Evolutionary conservation across 257 asterid species (phyloP).

Genomic region (Nicotiana undulata): DNA sequence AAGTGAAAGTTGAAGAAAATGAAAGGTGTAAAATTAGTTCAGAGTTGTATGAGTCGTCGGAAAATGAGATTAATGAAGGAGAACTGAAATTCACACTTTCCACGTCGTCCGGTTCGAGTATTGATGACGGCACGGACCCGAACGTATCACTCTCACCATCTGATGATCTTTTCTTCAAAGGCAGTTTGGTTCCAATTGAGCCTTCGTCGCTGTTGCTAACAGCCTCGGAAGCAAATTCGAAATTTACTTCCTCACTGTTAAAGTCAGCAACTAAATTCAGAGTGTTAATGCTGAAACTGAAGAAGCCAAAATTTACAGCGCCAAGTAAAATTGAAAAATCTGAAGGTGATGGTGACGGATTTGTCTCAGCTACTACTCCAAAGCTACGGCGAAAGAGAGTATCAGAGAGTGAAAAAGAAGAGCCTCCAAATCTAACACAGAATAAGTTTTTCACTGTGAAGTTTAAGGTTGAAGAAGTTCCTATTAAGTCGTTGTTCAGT

Average conservation of each 20-base stretch:
- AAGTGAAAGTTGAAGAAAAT: neutral
- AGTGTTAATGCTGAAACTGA: constrained; percentile 33
- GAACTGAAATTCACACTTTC: constrained; percentile 21
- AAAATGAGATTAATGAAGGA: constrained; percentile 4
- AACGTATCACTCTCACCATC: constrained; percentile 14
- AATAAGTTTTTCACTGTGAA: constrained; percentile 44
- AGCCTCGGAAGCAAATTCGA: constrained; percentile 20
- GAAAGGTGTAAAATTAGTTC: constrained; percentile 14
- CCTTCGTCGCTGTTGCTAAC: constrained; percentile 13
- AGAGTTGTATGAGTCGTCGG: neutral
- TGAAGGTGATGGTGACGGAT: neutral
- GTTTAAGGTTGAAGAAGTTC: constrained; percentile 53
- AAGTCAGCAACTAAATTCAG: constrained; percentile 34
- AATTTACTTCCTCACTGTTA: constrained; percentile 17
- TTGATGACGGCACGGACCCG: constrained; percentile 6
- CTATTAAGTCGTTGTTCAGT: constrained; percentile 44
- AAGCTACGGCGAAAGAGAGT: neutral
- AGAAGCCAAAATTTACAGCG: constrained; percentile 20
- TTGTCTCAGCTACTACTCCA: neutral
- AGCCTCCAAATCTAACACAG: constrained; percentile 4
- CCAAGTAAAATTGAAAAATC: constrained; percentile 3
- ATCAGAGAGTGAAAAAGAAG: neutral
- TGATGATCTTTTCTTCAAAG: constrained; percentile 28
- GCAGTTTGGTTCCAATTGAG: constrained; percentile 19
- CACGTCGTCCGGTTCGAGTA: constrained; percentile 9